Base-by-base conservation (phyloP, 257 asterid species). In the Dorcoceras hygrometricum region DNA sequence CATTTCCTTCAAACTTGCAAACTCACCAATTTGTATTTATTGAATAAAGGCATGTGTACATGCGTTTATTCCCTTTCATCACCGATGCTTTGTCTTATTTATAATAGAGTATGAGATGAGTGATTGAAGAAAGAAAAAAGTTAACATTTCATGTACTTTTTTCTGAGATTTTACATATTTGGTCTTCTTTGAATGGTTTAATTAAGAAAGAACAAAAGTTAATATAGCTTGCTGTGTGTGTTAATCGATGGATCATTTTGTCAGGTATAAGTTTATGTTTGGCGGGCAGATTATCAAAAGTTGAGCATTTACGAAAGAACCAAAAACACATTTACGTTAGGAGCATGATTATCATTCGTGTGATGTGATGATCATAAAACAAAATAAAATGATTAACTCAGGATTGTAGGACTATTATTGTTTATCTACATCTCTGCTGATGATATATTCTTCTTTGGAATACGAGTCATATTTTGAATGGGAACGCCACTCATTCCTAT, bases 401-500 rank as follows among this genome's bases (percentile, higher is more conserved):
- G 18, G 31, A 31, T 51, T 50, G 26, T 34, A 24, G 11, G 51
- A 14, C 14, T 34, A 23, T 56, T 48, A 43, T 63, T 39, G 60
- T 34, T 57, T 36, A 25, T 58, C 16, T 32, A 31, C 23, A 32
- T 5, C 27, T 51, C 43, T 34, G 59, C 50, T 50, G 66, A 48
- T 71, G 51, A 12, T 8, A 3, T 32, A 0, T 32, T 39, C 14
- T 28, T 28, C 60, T 50, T 23, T 16, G 5, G 24, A 3, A 57
- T n/a, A 32, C 23, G 2, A 25, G 18, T 36, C 62, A 34, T 63
- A 71, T 27, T 65, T 27, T 64, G 62, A 56, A 74, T 66, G 14
- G 22, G 75, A 64, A 66, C 58, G n/a, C n/a, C n/a, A 65, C 72
- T 73, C 76, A 12, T 65, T 2, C 4, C 57, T 22, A 22, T 69